phyloP scores from a whole-genome alignment of 2,329 filamentous ascomycete species.

The Colletotrichum godetiae region DNA sequence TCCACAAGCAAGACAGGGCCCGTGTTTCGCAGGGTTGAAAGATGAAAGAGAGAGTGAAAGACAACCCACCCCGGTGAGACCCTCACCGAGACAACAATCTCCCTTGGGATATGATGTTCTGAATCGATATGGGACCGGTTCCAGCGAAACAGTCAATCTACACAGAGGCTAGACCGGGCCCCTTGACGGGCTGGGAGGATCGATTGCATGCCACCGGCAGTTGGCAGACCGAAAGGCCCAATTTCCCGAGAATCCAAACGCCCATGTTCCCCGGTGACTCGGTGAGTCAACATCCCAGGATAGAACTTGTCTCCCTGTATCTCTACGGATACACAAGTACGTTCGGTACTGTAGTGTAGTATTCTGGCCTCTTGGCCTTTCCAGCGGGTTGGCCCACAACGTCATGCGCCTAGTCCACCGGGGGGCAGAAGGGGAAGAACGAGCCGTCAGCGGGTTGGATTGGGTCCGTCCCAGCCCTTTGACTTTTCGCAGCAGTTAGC shows the following conservation, averaged over 20 bases:
- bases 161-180: background rate
- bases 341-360: background rate
- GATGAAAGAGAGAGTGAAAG: background rate
- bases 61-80: slow-evolving; percentile 23
- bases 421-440: slow-evolving; percentile 11
- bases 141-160: background rate
- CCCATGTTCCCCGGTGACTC: slow-evolving; percentile 10
- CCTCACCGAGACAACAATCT: slow-evolving; percentile 25
- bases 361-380: background rate
- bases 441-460: slow-evolving; percentile 19
- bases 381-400: background rate
- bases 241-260: slow-evolving; percentile 9
- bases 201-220: slow-evolving; percentile 13
- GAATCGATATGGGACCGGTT: background rate
- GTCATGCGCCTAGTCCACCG: slow-evolving; percentile 2
- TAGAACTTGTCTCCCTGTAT: background rate
- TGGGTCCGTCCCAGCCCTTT: slow-evolving; percentile 1
- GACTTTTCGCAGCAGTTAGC: background rate
- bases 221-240: slow-evolving; percentile 13
- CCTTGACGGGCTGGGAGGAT: background rate
- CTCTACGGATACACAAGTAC: no score
- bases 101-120: background rate
- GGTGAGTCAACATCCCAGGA: slow-evolving; percentile 30
- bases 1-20: background rate
- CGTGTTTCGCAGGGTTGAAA: slow-evolving; percentile 19